Percentiles rank a stretch among this genome's conserved stretches.
These are phyloP conservation scores for Mucor piriformis DNA, from an alignment of 371 early-diverging fungal species.

Conservation along the genomic window DNA sequence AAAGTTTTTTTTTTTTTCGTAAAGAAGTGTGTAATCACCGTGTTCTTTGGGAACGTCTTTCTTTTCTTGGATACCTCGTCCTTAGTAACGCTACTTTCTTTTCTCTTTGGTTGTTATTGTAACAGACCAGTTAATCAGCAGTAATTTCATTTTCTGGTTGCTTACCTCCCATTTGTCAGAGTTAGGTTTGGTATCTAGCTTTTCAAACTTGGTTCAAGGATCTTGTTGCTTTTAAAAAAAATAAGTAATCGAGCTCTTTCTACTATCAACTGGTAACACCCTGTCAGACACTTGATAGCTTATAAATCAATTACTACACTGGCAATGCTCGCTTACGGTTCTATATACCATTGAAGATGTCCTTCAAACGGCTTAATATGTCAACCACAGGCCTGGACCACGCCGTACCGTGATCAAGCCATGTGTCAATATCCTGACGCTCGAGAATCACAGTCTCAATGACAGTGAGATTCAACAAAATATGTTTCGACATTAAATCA, in stretches of 20 bases:
- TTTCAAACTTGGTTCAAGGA: neutral
- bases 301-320: too few species aligned
- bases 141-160: too few species aligned
- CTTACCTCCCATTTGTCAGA: too few species aligned
- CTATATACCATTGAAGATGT: conserved; percentile 45
- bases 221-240: conserved; percentile 21
- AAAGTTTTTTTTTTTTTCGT: neutral
- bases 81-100: neutral
- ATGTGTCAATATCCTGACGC: conserved; percentile 11
- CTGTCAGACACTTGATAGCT: conserved; percentile 49
- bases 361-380: conserved; percentile 61
- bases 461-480: neutral
- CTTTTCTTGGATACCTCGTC: neutral
- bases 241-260: conserved; percentile 38
- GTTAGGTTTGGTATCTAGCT: too few species aligned
- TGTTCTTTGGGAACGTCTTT: neutral
- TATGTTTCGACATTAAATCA: conserved; percentile 1
- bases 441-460: neutral
- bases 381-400: conserved; percentile 44
- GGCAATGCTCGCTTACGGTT: neutral
- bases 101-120: too few species aligned
- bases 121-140: too few species aligned
- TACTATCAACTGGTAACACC: conserved; percentile 42
- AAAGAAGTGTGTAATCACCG: conserved; percentile 2
- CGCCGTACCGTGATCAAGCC: conserved; percentile 58